Conservation (phyloP, 768 basidiomycete species). For the Botryobasidium botryosum region DNA sequence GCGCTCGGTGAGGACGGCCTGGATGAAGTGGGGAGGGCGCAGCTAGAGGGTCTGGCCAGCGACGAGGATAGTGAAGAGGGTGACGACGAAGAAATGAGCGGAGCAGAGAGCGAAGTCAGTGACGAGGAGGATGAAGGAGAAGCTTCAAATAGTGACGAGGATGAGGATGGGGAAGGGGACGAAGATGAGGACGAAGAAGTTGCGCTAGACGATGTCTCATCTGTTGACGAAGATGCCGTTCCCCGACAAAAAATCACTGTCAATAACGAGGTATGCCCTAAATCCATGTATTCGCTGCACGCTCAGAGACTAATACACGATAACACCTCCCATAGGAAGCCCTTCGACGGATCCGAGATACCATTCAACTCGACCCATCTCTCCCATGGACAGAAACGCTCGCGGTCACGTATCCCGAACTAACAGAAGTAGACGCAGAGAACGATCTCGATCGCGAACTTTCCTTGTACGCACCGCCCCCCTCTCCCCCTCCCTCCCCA, state of each 20-base stretch:
- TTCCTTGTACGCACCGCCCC: slow-evolving; percentile 54
- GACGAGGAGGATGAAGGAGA: slow-evolving; percentile 20
- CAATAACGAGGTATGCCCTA: slow-evolving; percentile 50
- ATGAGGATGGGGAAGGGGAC: slow-evolving; percentile 15
- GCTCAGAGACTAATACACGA: neutral
- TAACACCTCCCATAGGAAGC: slow-evolving; percentile 33
- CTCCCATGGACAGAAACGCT: slow-evolving; percentile 79
- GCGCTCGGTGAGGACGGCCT: slow-evolving; percentile 47
- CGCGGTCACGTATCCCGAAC: slow-evolving; percentile 49
- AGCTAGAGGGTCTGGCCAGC: slow-evolving; percentile 30
- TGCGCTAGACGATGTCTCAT: slow-evolving; percentile 44
- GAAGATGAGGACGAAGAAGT: slow-evolving; percentile 23
- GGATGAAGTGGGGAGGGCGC: slow-evolving; percentile 44
- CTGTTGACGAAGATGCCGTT: slow-evolving; percentile 62
- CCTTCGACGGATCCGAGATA: slow-evolving; percentile 62
- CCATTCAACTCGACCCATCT: slow-evolving; percentile 54
- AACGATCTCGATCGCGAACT: slow-evolving; percentile 91
- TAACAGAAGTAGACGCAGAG: slow-evolving; percentile 57
- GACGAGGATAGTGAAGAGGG: slow-evolving; percentile 14
- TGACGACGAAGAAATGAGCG: slow-evolving; percentile 12
- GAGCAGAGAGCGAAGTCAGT: slow-evolving; percentile 15
- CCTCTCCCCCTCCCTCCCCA: neutral
- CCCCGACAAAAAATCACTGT: slow-evolving; percentile 71
- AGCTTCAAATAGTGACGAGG: slow-evolving; percentile 17
- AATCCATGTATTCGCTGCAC: neutral